Percentiles rank a stretch among this genome's conserved stretches.
Evolutionary conservation across 2,329 filamentous ascomycete genomes (phyloP).

Genomic region (Fusarium austroafricanum): DNA sequence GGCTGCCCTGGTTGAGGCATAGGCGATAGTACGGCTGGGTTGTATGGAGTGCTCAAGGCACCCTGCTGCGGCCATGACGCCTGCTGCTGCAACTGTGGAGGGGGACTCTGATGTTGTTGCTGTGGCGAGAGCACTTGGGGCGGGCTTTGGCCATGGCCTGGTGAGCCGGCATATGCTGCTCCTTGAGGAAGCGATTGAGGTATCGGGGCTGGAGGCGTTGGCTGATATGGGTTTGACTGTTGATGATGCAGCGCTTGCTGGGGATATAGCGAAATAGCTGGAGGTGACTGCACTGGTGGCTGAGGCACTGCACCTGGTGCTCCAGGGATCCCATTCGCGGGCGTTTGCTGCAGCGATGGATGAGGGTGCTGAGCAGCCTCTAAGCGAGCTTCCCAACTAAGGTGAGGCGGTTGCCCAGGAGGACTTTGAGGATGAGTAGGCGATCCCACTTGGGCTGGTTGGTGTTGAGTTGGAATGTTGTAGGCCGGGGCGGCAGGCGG

Average conservation of each 20-base stretch:
- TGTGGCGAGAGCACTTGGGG: background rate
- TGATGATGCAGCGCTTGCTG: conserved; percentile 14
- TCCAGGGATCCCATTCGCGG: background rate
- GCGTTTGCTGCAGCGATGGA: background rate
- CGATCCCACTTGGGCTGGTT: background rate
- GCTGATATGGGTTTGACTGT: background rate
- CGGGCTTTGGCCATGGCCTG: background rate
- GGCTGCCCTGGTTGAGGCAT: background rate
- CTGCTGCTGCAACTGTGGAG: background rate
- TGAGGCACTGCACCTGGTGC: background rate
- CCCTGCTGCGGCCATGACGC: conserved; percentile 11
- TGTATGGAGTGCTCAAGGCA: background rate
- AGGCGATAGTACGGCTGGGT: background rate
- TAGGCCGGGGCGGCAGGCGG: background rate
- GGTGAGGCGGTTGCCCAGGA: background rate
- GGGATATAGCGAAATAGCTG: background rate
- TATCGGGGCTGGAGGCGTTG: fast-evolving
- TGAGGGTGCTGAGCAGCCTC: background rate
- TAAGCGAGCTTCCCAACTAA: background rate
- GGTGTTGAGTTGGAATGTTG: conserved; percentile 3
- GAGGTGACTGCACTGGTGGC: background rate
- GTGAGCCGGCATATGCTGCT: background rate
- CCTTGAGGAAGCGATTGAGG: background rate
- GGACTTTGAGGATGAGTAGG: background rate
- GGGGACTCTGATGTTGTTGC: conserved; percentile 1